Evolutionary conservation across 2,329 filamentous ascomycete species (phyloP), one percentile per base, ranked within the genome.

Genomic region (Pyrenochaeta sp.): DNA sequence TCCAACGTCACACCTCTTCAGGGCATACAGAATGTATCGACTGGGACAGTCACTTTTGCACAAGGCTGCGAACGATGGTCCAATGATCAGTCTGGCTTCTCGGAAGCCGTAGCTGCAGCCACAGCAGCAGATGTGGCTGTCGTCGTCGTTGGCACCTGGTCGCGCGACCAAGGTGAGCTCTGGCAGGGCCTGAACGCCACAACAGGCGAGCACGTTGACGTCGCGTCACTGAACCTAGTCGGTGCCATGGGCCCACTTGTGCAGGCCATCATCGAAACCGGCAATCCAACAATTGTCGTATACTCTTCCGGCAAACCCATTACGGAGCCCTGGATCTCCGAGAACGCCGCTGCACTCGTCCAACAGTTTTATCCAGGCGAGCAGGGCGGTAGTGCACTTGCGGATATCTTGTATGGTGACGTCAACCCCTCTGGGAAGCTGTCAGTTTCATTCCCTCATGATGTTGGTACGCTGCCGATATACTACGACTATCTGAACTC

Each of bases 281-380:
- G 86, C 40, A 88, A 85, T 58, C 88, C 88, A 2, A 91, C 88
- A 1, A 78, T 91, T 34, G 87, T 91, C 4, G 86, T 91, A 12
- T 88, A 86, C 76, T 86, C 84, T 61, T 88, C 85, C 9, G 90
- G 90, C 45, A 92, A 91, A 71, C 90, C 90, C 2, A 79, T 92
- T 56, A 90, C 89, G 0, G 89, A 91, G 73, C 83, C 87, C 4
- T 92, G 90, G 90, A 89, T 92, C 71, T 87, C 87, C 0, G 81
- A 85, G 32, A 82, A 83, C 27, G 88, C 90, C 0, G 81, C 86
- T 0, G 89, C 88, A 0, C 82, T 92, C 0, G 79, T 92, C 0
- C 90, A 92, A 71, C 89, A 91, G 74, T 92, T 92, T 77, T 92
- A 92, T 67, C 88, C 88, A 6, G 88, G 87, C 0, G 88, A 91